phyloP scores from a whole-genome alignment of 2,329 filamentous ascomycete genomes.

The Fusarium kyushuense region DNA sequence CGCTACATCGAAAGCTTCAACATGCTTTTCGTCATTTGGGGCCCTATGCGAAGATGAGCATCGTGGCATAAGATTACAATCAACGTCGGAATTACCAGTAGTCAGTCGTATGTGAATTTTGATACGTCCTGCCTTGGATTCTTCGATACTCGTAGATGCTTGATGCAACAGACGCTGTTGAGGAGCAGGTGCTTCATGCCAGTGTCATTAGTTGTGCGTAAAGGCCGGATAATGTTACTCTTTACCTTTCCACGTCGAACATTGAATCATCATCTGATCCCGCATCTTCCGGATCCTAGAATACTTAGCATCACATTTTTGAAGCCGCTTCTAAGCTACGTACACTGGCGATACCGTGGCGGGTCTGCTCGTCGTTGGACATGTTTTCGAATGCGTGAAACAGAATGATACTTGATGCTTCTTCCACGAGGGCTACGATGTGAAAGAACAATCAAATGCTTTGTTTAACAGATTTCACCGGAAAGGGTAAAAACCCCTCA shows the following conservation, averaged over 20 bases:
- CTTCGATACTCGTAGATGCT: slow-evolving; percentile 31
- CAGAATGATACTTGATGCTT: not conserved
- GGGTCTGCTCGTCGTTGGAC: not conserved
- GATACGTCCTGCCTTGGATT: slow-evolving; percentile 31
- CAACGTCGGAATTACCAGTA: slow-evolving; percentile 9
- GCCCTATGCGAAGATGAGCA: slow-evolving; percentile 9
- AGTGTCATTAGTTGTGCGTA: not conserved
- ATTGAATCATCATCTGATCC: not conserved
- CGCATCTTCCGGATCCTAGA: not conserved
- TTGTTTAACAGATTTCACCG: fast-evolving
- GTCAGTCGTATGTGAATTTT: slow-evolving; percentile 29
- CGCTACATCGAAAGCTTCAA: slow-evolving; percentile 36
- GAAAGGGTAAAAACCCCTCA: not conserved
- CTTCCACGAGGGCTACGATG: not conserved
- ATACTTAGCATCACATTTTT: not conserved
- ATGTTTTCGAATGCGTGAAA: fast-evolving
- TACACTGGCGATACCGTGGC: not conserved
- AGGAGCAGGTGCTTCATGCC: slow-evolving; percentile 3
- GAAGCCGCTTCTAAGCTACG: fast-evolving
- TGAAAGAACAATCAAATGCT: not conserved
- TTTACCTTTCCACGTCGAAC: slow-evolving; percentile 18
- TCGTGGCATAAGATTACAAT: no score
- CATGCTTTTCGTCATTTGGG: slow-evolving; percentile 32
- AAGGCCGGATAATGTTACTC: fast-evolving
- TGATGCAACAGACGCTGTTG: slow-evolving; percentile 20